Percentiles rank a stretch among this genome's conserved stretches.
Conservation (phyloP, 1,284 basidiomycete genomes). For the Coriolopsis trogii region DNA sequence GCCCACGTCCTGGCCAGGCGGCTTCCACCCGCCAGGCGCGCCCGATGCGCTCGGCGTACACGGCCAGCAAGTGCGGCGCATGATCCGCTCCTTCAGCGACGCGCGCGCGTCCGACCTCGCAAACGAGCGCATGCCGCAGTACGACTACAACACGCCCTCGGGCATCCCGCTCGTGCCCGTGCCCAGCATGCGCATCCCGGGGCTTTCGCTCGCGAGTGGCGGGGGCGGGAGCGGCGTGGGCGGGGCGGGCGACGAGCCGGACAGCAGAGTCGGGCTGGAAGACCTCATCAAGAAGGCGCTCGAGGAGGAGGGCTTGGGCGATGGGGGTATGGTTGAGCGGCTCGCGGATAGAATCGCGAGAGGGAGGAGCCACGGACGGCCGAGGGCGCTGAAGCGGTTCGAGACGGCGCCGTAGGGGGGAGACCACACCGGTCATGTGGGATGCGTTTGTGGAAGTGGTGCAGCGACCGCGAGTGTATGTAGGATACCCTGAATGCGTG, state of each 20-base stretch:
- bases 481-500: conserved; percentile 12
- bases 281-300: conserved; percentile 80
- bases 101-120: conserved; percentile 93
- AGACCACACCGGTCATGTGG: too few relatives aligned
- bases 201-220: conserved; percentile 34
- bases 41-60: conserved; percentile 61
- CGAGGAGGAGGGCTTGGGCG: conserved; percentile 58
- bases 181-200: conserved; percentile 60
- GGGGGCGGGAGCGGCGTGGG: too few relatives aligned
- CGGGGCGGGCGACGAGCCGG: conserved; percentile 40
- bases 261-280: conserved; percentile 63
- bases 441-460: background rate
- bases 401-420: conserved; percentile 50
- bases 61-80: conserved; percentile 69
- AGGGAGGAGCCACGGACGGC: conserved; percentile 49
- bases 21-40: conserved; percentile 44
- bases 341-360: conserved; percentile 65
- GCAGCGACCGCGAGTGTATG: too few relatives aligned
- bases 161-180: conserved; percentile 54
- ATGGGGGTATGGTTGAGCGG: conserved; percentile 52
- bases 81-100: conserved; percentile 90
- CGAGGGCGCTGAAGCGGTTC: conserved; percentile 61
- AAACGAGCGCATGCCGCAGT: conserved; percentile 89
- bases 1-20: conserved; percentile 49
- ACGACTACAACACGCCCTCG: conserved; percentile 43